Evolutionary conservation across 257 asterid genomes (phyloP).

Genomic region (Salvia hispanica): DNA sequence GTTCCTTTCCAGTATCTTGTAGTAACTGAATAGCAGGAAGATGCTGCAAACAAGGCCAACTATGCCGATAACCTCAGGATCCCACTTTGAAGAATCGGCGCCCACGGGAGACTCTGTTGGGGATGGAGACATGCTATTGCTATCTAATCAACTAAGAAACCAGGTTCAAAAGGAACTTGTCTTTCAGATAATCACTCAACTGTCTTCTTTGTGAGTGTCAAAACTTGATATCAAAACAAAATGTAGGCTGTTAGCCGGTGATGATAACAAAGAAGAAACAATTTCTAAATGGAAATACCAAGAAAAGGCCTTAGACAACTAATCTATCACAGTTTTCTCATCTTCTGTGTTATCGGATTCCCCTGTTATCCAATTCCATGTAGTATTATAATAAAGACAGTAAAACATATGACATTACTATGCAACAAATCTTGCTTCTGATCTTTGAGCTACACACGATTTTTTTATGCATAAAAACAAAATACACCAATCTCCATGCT

Average conservation of each 20-base stretch:
- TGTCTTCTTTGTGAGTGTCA: background rate
- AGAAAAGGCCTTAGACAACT: conserved; percentile 11
- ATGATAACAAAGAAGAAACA: conserved; percentile 29
- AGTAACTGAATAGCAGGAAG: conserved; percentile 48
- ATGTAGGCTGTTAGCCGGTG: background rate
- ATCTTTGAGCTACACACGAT: no score
- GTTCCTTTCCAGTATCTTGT: conserved; percentile 43
- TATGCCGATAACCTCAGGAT: conserved; percentile 49
- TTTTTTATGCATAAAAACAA: no score
- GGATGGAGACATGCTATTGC: conserved; percentile 40
- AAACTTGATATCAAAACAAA: conserved; percentile 13
- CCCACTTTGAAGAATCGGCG: conserved; percentile 44
- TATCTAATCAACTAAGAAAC: background rate
- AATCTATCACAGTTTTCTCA: background rate
- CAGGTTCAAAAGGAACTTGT: background rate
- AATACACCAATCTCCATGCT: no score
- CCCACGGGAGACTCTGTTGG: conserved; percentile 33
- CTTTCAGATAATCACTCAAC: background rate
- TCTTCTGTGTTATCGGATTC: no score
- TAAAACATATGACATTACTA: background rate
- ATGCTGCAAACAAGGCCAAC: conserved; percentile 53
- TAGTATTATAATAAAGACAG: background rate
- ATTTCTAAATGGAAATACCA: conserved; percentile 15
- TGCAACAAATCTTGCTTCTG: no score
- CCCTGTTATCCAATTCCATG: no score